Percentiles rank a stretch among this genome's conserved stretches.
Evolutionary conservation across 2,329 filamentous ascomycete genomes (phyloP).

Genomic region (Sporothrix mexicana): DNA sequence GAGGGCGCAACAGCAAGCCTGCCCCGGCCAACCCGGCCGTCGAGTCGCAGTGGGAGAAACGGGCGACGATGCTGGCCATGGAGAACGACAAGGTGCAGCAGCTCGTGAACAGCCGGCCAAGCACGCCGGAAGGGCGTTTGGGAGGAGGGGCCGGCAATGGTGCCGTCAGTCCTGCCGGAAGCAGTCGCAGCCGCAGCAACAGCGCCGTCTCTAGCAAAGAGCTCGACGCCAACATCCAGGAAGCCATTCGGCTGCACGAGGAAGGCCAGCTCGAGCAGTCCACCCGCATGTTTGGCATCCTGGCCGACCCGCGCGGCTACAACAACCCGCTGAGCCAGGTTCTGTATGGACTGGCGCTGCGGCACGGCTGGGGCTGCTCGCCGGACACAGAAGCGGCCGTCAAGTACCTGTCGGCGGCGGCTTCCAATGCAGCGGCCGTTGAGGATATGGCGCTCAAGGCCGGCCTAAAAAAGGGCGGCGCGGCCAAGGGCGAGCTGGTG

Average conservation of each 20-base stretch:
- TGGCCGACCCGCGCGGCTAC: constrained; percentile 81
- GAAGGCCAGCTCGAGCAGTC: constrained; percentile 76
- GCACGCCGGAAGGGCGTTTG: constrained; percentile 47
- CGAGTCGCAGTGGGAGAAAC: constrained; percentile 87
- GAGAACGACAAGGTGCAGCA: constrained; percentile 56
- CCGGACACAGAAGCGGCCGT: constrained; percentile 76
- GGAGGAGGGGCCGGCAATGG: constrained; percentile 37
- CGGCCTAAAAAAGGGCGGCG: constrained; percentile 89
- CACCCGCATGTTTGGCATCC: constrained; percentile 80
- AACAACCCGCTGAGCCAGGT: constrained; percentile 97
- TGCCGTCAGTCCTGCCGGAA: constrained; percentile 26
- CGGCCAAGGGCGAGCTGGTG: constrained; percentile 93
- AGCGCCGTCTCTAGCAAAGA: constrained; percentile 54
- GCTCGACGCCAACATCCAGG: constrained; percentile 78
- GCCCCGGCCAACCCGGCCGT: constrained; percentile 35
- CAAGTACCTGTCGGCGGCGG: constrained; percentile 83
- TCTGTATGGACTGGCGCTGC: constrained; percentile 87
- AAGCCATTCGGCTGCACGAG: constrained; percentile 95
- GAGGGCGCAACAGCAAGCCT: constrained; percentile 33
- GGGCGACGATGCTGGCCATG: constrained; percentile 85
- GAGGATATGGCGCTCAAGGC: constrained; percentile 85
- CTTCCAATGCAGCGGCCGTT: constrained; percentile 85
- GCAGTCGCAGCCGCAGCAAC: constrained; percentile 37
- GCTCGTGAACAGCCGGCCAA: constrained; percentile 47
- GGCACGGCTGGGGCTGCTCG: constrained; percentile 92